These are phyloP conservation scores for Syncephalastrum monosporum DNA, from an alignment of 371 early-diverging fungal species.

Conservation along the genomic window DNA sequence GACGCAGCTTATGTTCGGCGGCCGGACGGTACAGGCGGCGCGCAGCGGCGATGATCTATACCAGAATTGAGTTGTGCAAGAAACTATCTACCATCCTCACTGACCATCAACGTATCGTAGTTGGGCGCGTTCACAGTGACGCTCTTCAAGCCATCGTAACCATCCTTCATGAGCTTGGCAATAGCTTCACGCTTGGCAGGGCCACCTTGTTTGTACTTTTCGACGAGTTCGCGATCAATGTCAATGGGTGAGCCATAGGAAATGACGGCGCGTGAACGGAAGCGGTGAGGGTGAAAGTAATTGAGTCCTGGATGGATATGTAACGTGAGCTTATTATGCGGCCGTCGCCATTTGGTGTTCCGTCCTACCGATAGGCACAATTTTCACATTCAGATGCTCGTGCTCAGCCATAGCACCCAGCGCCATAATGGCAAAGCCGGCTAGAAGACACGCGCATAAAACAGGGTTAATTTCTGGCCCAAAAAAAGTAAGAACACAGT, in stretches of 20 bases:
- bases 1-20: constrained; percentile 52
- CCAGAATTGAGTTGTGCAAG: constrained; percentile 10
- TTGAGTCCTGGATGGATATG: constrained; percentile 58
- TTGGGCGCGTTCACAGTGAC: constrained; percentile 87
- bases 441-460: constrained; percentile 23
- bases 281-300: constrained; percentile 90
- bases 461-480: constrained; percentile 7
- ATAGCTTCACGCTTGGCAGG: constrained; percentile 68
- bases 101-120: constrained; percentile 72
- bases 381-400: constrained; percentile 71
- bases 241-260: constrained; percentile 82
- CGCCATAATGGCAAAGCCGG: constrained; percentile 79
- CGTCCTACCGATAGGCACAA: constrained; percentile 73
- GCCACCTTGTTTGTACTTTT: constrained; percentile 72
- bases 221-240: constrained; percentile 64
- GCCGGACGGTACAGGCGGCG: constrained; percentile 70
- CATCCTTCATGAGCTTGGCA: constrained; percentile 56
- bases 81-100: background rate
- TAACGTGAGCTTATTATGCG: background rate
- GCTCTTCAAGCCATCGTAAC: constrained; percentile 64
- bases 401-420: constrained; percentile 78
- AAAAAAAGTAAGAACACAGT: background rate
- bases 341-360: background rate
- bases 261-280: constrained; percentile 85
- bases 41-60: constrained; percentile 68